These are phyloP conservation scores for Thermochaetoides dissita DNA, from an alignment of 2,329 filamentous ascomycete species.

Conservation along the genomic window DNA sequence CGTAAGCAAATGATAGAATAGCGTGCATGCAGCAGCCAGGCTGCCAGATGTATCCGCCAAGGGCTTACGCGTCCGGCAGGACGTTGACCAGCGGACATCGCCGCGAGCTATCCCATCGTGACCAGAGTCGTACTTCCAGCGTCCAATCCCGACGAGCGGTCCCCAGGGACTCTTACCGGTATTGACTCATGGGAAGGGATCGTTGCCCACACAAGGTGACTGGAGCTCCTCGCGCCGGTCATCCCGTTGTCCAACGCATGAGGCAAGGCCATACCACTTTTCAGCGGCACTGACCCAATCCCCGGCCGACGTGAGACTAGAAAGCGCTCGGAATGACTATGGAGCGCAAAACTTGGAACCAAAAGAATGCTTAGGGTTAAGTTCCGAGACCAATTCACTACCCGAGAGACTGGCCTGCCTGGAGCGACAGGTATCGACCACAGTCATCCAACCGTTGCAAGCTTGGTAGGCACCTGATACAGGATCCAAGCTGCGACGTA, in stretches of 20 bases:
- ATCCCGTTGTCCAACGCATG: constrained; percentile 24
- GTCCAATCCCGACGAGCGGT: constrained; percentile 60
- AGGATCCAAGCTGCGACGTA: constrained; percentile 48
- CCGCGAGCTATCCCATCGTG: constrained; percentile 24
- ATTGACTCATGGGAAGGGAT: constrained; percentile 58
- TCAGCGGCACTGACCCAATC: constrained; percentile 27
- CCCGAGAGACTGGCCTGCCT: constrained; percentile 27
- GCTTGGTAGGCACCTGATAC: constrained; percentile 37
- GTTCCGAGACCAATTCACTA: constrained; percentile 64
- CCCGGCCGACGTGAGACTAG: constrained; percentile 31
- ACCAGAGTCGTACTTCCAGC: constrained; percentile 49
- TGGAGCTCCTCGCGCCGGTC: constrained; percentile 42
- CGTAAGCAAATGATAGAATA: constrained; percentile 14
- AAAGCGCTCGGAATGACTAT: constrained; percentile 55
- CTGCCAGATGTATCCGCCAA: constrained; percentile 20
- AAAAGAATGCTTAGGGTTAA: constrained; percentile 85
- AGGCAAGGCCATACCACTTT: constrained; percentile 27
- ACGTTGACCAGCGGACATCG: constrained; percentile 19
- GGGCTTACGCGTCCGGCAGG: constrained; percentile 1
- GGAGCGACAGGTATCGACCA: constrained; percentile 9
- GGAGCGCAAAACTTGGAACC: constrained; percentile 60
- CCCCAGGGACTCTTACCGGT: constrained; percentile 60
- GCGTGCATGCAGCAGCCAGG: constrained; percentile 7
- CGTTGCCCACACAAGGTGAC: constrained; percentile 43
- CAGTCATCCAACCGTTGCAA: constrained; percentile 32